Percentiles rank a stretch among this genome's conserved stretches.
phyloP scores from a whole-genome alignment of 2,329 filamentous ascomycete species.

The Dendrostoma leiphaemia region DNA sequence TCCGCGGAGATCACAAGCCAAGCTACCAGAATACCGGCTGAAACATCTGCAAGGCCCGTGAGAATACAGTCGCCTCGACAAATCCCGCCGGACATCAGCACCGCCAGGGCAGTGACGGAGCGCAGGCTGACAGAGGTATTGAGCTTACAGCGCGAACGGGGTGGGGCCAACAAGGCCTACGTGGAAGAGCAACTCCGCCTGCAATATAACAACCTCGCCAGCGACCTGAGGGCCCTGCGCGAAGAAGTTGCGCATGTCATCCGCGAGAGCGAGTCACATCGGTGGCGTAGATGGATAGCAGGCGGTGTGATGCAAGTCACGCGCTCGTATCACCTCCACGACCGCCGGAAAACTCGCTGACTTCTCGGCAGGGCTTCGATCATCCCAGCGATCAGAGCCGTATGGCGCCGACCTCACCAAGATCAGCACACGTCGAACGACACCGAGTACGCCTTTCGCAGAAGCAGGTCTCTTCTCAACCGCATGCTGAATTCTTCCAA shows the following conservation, averaged over 20 bases:
- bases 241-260: slow-evolving; percentile 42
- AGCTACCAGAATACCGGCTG: neutral
- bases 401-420: slow-evolving; percentile 46
- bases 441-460: slow-evolving; percentile 57
- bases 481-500: slow-evolving; percentile 47
- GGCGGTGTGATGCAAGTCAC: slow-evolving; percentile 50
- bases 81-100: slow-evolving; percentile 22
- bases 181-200: slow-evolving; percentile 41
- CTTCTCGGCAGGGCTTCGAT: slow-evolving; percentile 51
- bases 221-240: slow-evolving; percentile 43
- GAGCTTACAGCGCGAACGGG: slow-evolving; percentile 29
- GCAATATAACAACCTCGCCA: slow-evolving; percentile 41
- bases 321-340: neutral
- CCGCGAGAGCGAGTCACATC: slow-evolving; percentile 43
- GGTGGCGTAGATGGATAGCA: slow-evolving; percentile 53
- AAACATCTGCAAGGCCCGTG: slow-evolving; percentile 1
- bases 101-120: slow-evolving; percentile 25
- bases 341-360: no score
- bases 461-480: slow-evolving; percentile 47
- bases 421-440: slow-evolving; percentile 43
- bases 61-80: slow-evolving; percentile 21
- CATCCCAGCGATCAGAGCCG: slow-evolving; percentile 48
- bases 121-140: slow-evolving; percentile 33
- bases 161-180: slow-evolving; percentile 28
- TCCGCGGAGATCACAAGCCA: neutral